Evolutionary conservation across 2,329 filamentous ascomycete genomes (phyloP).

Genomic region (Fusarium torreyae): DNA sequence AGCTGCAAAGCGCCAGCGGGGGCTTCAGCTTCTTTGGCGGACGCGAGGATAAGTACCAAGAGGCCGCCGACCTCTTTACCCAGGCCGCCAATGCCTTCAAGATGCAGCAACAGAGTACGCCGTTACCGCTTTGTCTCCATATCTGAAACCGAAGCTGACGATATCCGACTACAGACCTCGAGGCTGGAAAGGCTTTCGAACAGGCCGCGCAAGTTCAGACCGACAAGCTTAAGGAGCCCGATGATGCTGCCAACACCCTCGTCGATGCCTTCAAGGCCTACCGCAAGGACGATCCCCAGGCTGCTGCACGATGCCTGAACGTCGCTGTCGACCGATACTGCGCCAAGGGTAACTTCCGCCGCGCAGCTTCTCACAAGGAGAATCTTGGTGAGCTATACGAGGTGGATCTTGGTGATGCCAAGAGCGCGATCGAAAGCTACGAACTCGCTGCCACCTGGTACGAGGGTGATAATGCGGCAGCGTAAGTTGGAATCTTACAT

Average conservation of each 20-base stretch:
- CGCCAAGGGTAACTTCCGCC: conserved; percentile 88
- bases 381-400: conserved; percentile 90
- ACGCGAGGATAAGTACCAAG: conserved; percentile 88
- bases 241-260: conserved; percentile 90
- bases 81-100: conserved; percentile 94
- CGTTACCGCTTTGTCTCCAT: conserved; percentile 9
- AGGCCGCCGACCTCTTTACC: conserved; percentile 88
- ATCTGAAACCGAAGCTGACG: conserved; percentile 25
- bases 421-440: conserved; percentile 85
- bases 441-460: conserved; percentile 91
- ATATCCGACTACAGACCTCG: conserved; percentile 72
- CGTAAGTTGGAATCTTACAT: conserved; percentile 66
- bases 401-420: conserved; percentile 82
- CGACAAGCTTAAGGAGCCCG: conserved; percentile 87
- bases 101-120: conserved; percentile 85
- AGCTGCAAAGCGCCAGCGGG: conserved; percentile 78
- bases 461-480: conserved; percentile 86
- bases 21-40: conserved; percentile 94
- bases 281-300: conserved; percentile 84
- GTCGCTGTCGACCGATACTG: conserved; percentile 89
- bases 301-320: conserved; percentile 85
- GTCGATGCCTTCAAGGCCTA: conserved; percentile 97
- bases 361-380: conserved; percentile 92
- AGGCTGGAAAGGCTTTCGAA: conserved; percentile 90
- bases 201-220: conserved; percentile 86